Base-by-base conservation (phyloP, 2,329 filamentous ascomycete genomes). In the Oidium heveae region DNA sequence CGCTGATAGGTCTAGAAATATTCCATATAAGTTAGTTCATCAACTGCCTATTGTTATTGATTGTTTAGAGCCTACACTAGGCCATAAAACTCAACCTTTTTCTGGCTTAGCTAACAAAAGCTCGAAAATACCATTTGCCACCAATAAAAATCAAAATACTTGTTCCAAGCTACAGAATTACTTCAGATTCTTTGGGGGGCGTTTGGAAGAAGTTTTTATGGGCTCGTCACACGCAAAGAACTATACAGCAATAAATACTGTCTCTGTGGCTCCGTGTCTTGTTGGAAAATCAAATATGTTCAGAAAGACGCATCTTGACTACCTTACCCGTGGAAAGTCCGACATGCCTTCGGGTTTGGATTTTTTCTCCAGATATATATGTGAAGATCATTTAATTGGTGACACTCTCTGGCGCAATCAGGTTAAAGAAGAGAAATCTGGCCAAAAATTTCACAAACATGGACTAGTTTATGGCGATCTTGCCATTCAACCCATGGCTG, bases 281-380 rank as follows among this genome's bases (percentile, higher is more conserved):
- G 82, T 96, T 22, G 91, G 91, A 53, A 98, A 98, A 70, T 94
- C 86, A 63, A 96, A 93, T 69, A 96, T 98, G 88, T 98, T 96
- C 69, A 84, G 91, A 56, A 85, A 84, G 58, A 85, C 86, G 0
- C 89, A 98, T 63, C 77, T 98, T 37, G 78, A 95, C 67, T 75
- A 76, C 59, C 76, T 91, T 9, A 80, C 79, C 34, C 71, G 60
- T 58, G 62, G 33, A 63, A 66, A 58, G 61, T n/a, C n/a, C n/a
- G 69, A 62, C 60, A 67, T 55, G 56, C 70, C 62, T 66, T 73
- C 60, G 65, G 93, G 91, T 0, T 81, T 98, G 59, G 87, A 96
- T 67, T 88, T 81, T 68, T 98, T 98, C 68, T 94, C 86, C 2
- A 76, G 86, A 59, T 94, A 94, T 64, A 96, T 98, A 64, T 98